Percentiles rank a stretch among this genome's conserved stretches.
Evolutionary conservation across 2,329 filamentous ascomycete genomes (phyloP).

Genomic region (Fusarium devonianum): DNA sequence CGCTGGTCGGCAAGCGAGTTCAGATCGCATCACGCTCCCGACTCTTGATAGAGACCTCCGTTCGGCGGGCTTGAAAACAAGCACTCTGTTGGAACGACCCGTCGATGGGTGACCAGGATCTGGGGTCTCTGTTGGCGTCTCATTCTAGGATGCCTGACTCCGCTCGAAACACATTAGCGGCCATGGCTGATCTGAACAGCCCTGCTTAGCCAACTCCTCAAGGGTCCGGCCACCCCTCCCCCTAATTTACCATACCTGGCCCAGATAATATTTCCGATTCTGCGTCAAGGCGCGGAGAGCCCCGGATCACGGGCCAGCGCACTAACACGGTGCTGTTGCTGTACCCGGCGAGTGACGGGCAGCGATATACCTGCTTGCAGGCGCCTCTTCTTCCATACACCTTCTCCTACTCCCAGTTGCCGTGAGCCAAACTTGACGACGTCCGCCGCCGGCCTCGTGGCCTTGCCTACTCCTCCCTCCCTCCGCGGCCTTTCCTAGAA

Average conservation of each 20-base stretch:
- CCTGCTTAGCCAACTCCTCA: slow-evolving; percentile 47
- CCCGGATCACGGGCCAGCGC: slow-evolving; percentile 50
- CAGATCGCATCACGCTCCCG: slow-evolving; percentile 26
- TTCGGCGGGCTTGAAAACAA: slow-evolving; percentile 31
- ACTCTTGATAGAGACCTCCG: slow-evolving; percentile 27
- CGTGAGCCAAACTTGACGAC: slow-evolving; percentile 39
- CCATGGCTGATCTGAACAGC: slow-evolving; percentile 51
- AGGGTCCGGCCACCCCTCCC: slow-evolving; percentile 49
- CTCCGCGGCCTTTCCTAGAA: slow-evolving; percentile 37
- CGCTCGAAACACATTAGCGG: slow-evolving; percentile 53
- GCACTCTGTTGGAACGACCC: slow-evolving; percentile 33
- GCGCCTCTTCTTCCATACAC: slow-evolving; percentile 39
- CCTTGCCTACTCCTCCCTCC: slow-evolving; percentile 35
- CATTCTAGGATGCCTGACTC: slow-evolving; percentile 46
- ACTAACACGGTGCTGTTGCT: slow-evolving; percentile 45
- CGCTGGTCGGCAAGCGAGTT: slow-evolving; percentile 11
- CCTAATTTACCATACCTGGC: slow-evolving; percentile 50
- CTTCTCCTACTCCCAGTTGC: slow-evolving; percentile 38
- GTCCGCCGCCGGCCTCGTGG: slow-evolving; percentile 41
- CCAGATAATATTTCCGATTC: slow-evolving; percentile 59
- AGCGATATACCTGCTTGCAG: slow-evolving; percentile 45
- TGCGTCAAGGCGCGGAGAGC: slow-evolving; percentile 56
- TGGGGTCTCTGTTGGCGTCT: slow-evolving; percentile 39
- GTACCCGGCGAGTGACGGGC: slow-evolving; percentile 44
- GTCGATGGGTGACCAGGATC: slow-evolving; percentile 36